Percentiles rank a stretch among this genome's conserved stretches.
phyloP scores from a whole-genome alignment of 2,329 filamentous ascomycete species.

The Colletotrichum destructivum region DNA sequence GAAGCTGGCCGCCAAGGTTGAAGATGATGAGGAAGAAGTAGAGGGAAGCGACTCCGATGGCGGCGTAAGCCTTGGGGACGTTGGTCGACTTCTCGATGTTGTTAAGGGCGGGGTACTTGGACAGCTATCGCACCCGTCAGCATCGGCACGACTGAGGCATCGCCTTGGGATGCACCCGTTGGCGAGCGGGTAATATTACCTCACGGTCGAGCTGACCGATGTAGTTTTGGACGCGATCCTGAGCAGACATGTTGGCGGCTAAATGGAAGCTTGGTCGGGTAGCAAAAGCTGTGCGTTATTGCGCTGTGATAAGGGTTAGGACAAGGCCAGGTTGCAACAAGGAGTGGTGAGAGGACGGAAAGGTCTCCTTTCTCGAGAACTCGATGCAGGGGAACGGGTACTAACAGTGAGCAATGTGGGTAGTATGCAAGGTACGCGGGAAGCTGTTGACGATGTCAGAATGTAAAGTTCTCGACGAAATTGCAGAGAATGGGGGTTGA shows the following conservation, averaged over 20 bases:
- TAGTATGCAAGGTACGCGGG: conserved; percentile 14
- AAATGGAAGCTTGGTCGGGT: conserved; percentile 40
- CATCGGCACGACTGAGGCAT: conserved; percentile 10
- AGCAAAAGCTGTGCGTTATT: conserved; percentile 43
- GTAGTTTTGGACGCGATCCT: conserved; percentile 83
- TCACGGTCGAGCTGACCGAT: conserved; percentile 86
- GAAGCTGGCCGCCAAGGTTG: conserved; percentile 90
- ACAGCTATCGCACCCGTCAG: conserved; percentile 70
- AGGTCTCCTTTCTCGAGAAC: neutral
- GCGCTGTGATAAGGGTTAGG: conserved; percentile 40
- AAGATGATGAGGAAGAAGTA: conserved; percentile 95
- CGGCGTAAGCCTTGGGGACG: conserved; percentile 87
- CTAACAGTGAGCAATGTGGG: conserved; percentile 30
- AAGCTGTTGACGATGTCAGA: conserved; percentile 38
- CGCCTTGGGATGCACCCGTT: neutral
- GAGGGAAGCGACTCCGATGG: conserved; percentile 81
- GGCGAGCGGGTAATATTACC: conserved; percentile 61
- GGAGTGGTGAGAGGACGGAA: conserved; percentile 5
- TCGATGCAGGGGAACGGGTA: conserved; percentile 15
- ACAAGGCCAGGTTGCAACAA: conserved; percentile 40
- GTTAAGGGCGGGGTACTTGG: conserved; percentile 86
- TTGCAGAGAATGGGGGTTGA: conserved; percentile 33
- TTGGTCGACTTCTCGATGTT: conserved; percentile 89
- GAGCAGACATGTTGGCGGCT: conserved; percentile 75
- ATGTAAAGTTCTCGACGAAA: conserved; percentile 30